A percentile compares a stretch with the other conserved stretches of the same genome.
Conservation (phyloP, 164 flowering plant species). For the Kingdonia uniflora region DNA sequence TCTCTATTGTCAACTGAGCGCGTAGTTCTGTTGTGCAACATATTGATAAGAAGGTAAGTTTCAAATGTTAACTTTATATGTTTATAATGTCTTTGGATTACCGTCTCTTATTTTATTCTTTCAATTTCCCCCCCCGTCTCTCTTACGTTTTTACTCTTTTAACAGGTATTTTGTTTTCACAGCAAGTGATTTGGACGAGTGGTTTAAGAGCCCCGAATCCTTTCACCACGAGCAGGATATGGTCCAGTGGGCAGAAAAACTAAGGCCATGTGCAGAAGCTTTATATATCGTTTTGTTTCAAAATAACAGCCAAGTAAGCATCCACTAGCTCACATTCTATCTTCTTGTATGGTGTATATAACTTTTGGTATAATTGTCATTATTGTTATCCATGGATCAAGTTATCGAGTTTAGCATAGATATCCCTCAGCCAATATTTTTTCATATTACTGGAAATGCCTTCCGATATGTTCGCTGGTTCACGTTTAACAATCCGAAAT, state of each 20-base stretch:
- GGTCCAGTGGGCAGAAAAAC: constrained; percentile 89
- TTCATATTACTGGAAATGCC: no score
- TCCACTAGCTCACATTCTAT: no score
- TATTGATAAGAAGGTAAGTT: constrained; percentile 71
- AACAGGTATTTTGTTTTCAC: constrained; percentile 88
- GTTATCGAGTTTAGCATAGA: no score
- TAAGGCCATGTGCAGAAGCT: constrained; percentile 99
- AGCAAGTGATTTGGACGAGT: constrained; percentile 71
- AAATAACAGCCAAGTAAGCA: constrained; percentile 70
- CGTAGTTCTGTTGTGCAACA: constrained; percentile 64
- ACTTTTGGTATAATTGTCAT: no score
- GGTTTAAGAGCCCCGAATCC: constrained; percentile 79
- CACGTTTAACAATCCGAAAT: no score
- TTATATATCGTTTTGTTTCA: constrained; percentile 89
- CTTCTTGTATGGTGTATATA: no score
- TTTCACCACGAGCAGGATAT: constrained; percentile 99
- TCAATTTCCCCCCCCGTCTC: neutral
- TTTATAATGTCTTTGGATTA: neutral
- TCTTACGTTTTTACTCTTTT: constrained; percentile 5
- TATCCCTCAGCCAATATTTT: no score
- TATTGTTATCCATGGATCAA: no score
- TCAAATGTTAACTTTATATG: neutral
- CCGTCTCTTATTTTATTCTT: neutral
- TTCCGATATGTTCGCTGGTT: no score
- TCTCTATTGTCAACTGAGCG: constrained; percentile 78